Percentiles rank a stretch among this genome's conserved stretches.
These are phyloP conservation scores for Epichloe gansuensis DNA, from an alignment of 2,329 filamentous ascomycete species.

Conservation along the genomic window DNA sequence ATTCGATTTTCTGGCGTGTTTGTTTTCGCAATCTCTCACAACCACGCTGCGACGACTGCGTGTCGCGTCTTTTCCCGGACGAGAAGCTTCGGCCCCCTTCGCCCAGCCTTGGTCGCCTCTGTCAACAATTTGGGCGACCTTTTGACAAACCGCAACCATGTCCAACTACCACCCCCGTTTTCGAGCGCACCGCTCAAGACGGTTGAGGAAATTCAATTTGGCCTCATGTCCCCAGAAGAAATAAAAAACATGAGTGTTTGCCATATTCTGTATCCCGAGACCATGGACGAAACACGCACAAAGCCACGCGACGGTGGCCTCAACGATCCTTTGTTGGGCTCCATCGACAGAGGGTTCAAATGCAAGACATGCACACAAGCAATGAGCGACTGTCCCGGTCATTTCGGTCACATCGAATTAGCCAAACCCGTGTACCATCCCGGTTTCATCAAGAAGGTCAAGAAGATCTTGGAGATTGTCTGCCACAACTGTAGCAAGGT, in stretches of 20 bases:
- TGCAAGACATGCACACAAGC: slow-evolving; percentile 94
- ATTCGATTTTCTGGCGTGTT: slow-evolving; percentile 12
- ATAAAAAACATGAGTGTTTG: slow-evolving; percentile 98
- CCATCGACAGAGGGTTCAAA: slow-evolving; percentile 89
- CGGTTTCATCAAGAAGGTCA: slow-evolving; percentile 97
- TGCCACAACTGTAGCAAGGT: slow-evolving; percentile 99
- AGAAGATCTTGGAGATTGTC: slow-evolving; percentile 97
- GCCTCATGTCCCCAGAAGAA: slow-evolving; percentile 92
- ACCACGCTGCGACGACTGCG: neutral
- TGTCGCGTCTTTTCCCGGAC: slow-evolving; percentile 9
- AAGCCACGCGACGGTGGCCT: slow-evolving; percentile 84
- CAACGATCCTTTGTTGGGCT: slow-evolving; percentile 91
- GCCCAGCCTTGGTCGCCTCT: slow-evolving; percentile 8
- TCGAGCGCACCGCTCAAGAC: slow-evolving; percentile 94
- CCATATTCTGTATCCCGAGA: slow-evolving; percentile 96
- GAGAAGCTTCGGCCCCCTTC: neutral
- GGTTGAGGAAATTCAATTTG: slow-evolving; percentile 98
- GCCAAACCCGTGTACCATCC: slow-evolving; percentile 89
- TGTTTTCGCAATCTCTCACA: slow-evolving; percentile 5
- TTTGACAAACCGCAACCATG: slow-evolving; percentile 47
- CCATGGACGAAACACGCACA: slow-evolving; percentile 92
- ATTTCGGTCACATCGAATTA: slow-evolving; percentile 98
- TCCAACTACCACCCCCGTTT: slow-evolving; percentile 78
- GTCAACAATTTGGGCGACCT: neutral
- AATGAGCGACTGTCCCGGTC: slow-evolving; percentile 91